Conservation (phyloP, 73 alveolate genomes). For the Paramecium octaurelia region DNA sequence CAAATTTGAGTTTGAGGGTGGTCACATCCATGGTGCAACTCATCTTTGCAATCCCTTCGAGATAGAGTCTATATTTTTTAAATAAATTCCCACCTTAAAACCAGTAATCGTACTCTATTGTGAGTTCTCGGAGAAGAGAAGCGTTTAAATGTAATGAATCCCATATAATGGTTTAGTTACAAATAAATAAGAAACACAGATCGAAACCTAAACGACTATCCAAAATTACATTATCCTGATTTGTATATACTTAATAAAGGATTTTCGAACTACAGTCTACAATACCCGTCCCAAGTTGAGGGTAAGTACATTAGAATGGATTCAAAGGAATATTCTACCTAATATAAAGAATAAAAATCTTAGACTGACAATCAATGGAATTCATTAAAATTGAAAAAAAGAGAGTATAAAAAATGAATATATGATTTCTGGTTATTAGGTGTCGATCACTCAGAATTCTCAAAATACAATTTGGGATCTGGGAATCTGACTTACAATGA, state of each 20-base stretch:
- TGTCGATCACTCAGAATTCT: constrained; percentile 12
- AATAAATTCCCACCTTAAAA: neutral
- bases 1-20: neutral
- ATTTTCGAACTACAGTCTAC: neutral
- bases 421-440: neutral
- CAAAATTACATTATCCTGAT: neutral
- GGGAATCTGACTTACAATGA: constrained; percentile 34
- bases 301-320: neutral
- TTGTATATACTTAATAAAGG: neutral
- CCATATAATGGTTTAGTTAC: neutral
- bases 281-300: neutral
- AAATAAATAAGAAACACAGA: neutral
- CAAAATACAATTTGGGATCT: constrained; percentile 31
- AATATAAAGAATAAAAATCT: neutral
- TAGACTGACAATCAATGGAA: neutral
- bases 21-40: neutral
- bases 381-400: neutral
- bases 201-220: neutral
- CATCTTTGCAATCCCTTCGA: neutral
- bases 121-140: neutral
- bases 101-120: neutral
- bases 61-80: neutral
- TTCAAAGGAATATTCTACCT: neutral
- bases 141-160: neutral
- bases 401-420: neutral